Percentiles rank a stretch among this genome's conserved stretches.
Evolutionary conservation across 345 rosid species (phyloP).

Genomic region (Gossypium turneri): DNA sequence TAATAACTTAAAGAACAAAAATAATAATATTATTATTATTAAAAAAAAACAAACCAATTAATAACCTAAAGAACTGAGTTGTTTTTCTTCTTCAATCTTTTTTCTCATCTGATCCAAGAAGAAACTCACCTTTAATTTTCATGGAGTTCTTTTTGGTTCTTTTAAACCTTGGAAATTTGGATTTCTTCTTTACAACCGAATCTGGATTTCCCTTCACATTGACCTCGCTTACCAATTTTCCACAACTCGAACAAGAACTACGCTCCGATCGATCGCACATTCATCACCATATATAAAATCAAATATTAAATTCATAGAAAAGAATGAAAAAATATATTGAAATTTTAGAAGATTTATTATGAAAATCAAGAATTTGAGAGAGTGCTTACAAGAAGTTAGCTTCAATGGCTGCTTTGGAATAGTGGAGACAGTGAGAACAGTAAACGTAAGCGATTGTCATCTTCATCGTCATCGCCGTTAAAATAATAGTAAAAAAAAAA

Average conservation of each 20-base stretch:
- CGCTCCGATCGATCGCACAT: too few relatives aligned
- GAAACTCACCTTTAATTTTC: background rate
- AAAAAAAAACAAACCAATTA: too few relatives aligned
- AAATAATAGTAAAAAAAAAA: too few relatives aligned
- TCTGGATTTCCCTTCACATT: too few relatives aligned
- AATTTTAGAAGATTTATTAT: too few relatives aligned
- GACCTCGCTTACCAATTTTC: background rate
- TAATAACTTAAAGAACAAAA: too few relatives aligned
- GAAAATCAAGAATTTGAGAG: too few relatives aligned
- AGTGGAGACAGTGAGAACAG: background rate
- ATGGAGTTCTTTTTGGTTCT: background rate
- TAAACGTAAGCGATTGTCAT: background rate
- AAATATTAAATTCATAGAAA: too few relatives aligned
- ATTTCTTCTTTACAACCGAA: background rate
- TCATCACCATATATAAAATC: too few relatives aligned
- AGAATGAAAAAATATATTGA: too few relatives aligned
- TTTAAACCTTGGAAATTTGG: background rate
- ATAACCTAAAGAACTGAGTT: background rate
- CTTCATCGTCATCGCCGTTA: background rate
- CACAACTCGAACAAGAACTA: slow-evolving; percentile 2
- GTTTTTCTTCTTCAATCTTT: background rate
- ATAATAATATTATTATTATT: too few relatives aligned
- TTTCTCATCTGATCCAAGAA: background rate
- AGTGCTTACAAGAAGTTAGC: background rate
- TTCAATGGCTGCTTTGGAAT: background rate